Conservation (phyloP, 768 basidiomycete genomes). For the Clitopilus passeckerianus region DNA sequence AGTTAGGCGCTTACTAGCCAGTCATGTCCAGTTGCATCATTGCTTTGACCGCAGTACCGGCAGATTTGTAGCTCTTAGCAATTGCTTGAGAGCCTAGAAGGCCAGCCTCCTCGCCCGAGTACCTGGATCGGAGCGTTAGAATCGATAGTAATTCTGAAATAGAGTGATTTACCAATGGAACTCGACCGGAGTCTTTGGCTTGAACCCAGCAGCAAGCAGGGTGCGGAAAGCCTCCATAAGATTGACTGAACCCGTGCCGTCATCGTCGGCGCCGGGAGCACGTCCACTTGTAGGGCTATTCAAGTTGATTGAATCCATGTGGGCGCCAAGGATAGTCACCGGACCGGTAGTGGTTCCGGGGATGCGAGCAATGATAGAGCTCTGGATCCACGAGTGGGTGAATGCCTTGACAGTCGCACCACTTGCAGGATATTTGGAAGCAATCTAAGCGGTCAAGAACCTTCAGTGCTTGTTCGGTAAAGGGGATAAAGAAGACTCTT, state of each 20-base stretch:
- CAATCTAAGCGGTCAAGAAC: slow-evolving; percentile 15
- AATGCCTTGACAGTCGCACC: slow-evolving; percentile 15
- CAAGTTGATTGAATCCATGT: slow-evolving; percentile 23
- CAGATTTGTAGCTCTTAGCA: slow-evolving; percentile 39
- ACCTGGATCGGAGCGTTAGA: slow-evolving; percentile 8
- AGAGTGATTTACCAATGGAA: slow-evolving; percentile 37
- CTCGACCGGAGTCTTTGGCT: slow-evolving; percentile 36
- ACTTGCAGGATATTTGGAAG: slow-evolving; percentile 14
- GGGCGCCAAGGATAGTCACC: slow-evolving; percentile 20
- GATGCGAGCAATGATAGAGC: slow-evolving; percentile 16
- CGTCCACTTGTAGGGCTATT: slow-evolving; percentile 17
- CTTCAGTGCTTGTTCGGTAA: no score
- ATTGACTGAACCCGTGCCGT: slow-evolving; percentile 37
- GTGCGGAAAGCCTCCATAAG: slow-evolving; percentile 39
- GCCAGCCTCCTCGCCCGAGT: slow-evolving; percentile 44
- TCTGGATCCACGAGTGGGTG: slow-evolving; percentile 11
- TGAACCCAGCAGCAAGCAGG: slow-evolving; percentile 34
- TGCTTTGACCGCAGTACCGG: slow-evolving; percentile 34
- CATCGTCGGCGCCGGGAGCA: slow-evolving; percentile 34
- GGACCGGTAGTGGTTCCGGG: slow-evolving; percentile 12
- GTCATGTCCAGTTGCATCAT: slow-evolving; percentile 43
- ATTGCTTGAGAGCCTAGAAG: slow-evolving; percentile 42
- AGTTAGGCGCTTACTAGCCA: slow-evolving; percentile 23
- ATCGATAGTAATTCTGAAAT: neutral
- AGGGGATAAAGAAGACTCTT: neutral